Evolutionary conservation across 345 rosid genomes (phyloP), one percentile per base, ranked within the genome.

Genomic region (Lepidium sativum): DNA sequence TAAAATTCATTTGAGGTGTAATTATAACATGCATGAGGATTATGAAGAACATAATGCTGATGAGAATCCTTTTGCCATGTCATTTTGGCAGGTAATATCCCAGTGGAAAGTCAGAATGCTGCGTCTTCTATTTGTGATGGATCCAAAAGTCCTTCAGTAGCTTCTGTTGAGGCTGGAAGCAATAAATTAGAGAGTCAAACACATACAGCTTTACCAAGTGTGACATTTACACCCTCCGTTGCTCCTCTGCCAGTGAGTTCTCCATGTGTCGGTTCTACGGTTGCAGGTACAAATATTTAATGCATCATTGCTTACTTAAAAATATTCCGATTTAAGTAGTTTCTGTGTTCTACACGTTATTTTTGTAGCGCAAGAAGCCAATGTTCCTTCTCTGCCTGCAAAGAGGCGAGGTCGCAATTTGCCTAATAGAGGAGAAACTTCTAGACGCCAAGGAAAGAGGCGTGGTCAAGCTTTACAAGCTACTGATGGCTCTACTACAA

Each of bases 371-470:
- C 67, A 65, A 56, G 68, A 38, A 8, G 51, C 54, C 67, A 52
- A 21, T 60, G 42, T 37, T 65, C 33, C 47, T 37, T 44, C 71
- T 58, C 52, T 61, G 65, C 75, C 67, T 70, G 60, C 39, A 11
- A 75, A 65, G 65, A 54, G 78, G 70, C 84, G 66, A 69, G 82
- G 82, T 52, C 80, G 71, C 32, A 81, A 76, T 71, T 67, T 65
- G 61, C 79, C 60, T 57, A 77, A 64, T 76, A 86, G 66, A 38
- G 70, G 64, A 10, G 87, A 76, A 72, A 48, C 78, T 62, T 59
- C 84, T 6, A 77, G 82, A 9, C 86, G 85, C 55, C 74, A 85
- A 74, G 96, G 96, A 70, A 82, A 74, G 80, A 84, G 84, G 62
- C 78, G 72, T 56, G 74, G 48, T 11, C 67, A 68, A 52, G 66